phyloP scores from a whole-genome alignment of 352 stramenopile species.

The Phytophthora citrophthora region DNA sequence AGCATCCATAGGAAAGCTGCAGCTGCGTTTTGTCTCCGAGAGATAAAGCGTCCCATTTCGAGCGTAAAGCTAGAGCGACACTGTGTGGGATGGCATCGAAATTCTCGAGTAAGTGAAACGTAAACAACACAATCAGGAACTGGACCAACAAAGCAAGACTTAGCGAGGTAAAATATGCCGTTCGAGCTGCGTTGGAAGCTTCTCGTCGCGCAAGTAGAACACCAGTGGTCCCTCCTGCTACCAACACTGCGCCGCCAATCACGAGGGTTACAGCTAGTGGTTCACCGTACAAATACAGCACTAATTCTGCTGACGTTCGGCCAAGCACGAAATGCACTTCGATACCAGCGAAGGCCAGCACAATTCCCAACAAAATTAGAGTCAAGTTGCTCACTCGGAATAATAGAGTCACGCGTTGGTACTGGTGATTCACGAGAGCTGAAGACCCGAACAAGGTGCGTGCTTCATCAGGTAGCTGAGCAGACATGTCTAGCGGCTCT shows the following conservation, averaged over 20 bases:
- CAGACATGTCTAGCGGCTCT: slow-evolving; percentile 15
- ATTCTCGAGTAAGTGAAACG: slow-evolving; percentile 50
- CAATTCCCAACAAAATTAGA: slow-evolving; percentile 42
- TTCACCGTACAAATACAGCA: slow-evolving; percentile 57
- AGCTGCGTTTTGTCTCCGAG: slow-evolving; percentile 33
- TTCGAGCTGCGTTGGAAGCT: slow-evolving; percentile 37
- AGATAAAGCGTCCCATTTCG: slow-evolving; percentile 39
- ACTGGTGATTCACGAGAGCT: slow-evolving; percentile 40
- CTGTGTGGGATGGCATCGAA: slow-evolving; percentile 41
- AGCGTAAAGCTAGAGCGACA: slow-evolving; percentile 26
- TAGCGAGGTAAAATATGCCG: slow-evolving; percentile 38
- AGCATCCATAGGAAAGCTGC: slow-evolving; percentile 54
- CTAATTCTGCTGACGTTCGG: slow-evolving; percentile 55
- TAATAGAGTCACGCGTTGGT: slow-evolving; percentile 31
- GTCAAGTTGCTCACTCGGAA: slow-evolving; percentile 45
- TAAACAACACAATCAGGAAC: slow-evolving; percentile 38
- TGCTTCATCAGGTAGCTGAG: slow-evolving; percentile 49
- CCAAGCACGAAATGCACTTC: slow-evolving; percentile 62
- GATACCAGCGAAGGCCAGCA: slow-evolving; percentile 55
- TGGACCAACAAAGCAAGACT: slow-evolving; percentile 42
- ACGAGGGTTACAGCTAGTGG: slow-evolving; percentile 39
- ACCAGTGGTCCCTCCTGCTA: slow-evolving; percentile 33
- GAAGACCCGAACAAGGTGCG: slow-evolving; percentile 57
- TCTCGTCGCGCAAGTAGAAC: slow-evolving; percentile 29
- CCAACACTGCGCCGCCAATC: slow-evolving; percentile 30